Evolutionary conservation across 2,329 filamentous ascomycete genomes (phyloP).

Genomic region (Bipolaris cookei): DNA sequence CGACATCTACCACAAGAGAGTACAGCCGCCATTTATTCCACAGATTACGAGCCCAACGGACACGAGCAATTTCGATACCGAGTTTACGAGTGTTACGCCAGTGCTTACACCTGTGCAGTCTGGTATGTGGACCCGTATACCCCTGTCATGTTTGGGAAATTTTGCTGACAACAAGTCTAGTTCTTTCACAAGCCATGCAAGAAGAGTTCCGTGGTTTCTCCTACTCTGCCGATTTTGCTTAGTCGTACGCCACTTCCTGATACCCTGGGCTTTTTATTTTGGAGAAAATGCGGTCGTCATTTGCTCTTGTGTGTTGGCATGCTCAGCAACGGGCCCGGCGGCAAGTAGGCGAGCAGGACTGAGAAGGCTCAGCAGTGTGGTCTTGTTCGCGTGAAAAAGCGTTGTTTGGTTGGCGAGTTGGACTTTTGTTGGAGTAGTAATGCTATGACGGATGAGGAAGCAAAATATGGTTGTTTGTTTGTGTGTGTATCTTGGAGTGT

Average conservation of each 20-base stretch:
- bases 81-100: slow-evolving; percentile 97
- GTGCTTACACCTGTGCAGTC: slow-evolving; percentile 97
- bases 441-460: neutral
- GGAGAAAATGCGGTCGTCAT: slow-evolving; percentile 11
- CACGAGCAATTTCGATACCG: slow-evolving; percentile 99
- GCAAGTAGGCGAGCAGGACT: neutral
- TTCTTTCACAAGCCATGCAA: slow-evolving; percentile 97
- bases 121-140: slow-evolving; percentile 65
- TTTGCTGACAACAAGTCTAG: slow-evolving; percentile 55
- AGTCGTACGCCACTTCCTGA: slow-evolving; percentile 21
- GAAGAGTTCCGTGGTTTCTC: slow-evolving; percentile 99
- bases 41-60: slow-evolving; percentile 90
- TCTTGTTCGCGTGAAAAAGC: slow-evolving; percentile 10
- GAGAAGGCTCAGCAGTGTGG: neutral
- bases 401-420: neutral
- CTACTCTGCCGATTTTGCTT: slow-evolving; percentile 88
- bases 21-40: slow-evolving; percentile 87
- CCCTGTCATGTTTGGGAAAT: neutral
- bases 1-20: slow-evolving; percentile 94
- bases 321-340: slow-evolving; percentile 2
- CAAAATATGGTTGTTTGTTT: neutral
- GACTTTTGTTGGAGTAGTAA: neutral
- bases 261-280: slow-evolving; percentile 21
- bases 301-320: slow-evolving; percentile 14
- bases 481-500: slow-evolving; percentile 4